These are phyloP conservation scores for Xylaria curta DNA, from an alignment of 495 filamentous ascomycete genomes.

Conservation along the genomic window DNA sequence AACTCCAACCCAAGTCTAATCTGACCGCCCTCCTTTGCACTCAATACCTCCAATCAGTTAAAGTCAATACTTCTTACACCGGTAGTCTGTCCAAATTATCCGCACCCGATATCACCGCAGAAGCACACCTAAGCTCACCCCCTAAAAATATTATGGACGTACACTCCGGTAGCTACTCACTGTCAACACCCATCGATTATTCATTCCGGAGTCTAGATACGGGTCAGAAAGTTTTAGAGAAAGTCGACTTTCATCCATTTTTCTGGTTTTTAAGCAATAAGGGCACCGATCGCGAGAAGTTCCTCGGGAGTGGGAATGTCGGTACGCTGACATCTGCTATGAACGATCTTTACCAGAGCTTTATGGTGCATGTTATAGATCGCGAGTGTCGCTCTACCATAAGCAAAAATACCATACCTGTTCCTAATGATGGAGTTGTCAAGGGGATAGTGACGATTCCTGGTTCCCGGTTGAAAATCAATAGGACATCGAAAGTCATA, in stretches of 20 bases:
- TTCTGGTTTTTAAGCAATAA: background rate
- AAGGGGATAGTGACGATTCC: background rate
- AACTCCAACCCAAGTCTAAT: background rate
- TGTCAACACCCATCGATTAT: background rate
- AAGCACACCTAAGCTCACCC: background rate
- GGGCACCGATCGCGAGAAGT: background rate
- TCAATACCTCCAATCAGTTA: background rate
- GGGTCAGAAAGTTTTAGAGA: background rate
- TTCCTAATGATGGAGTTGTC: background rate
- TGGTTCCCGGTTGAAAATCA: background rate
- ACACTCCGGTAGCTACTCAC: background rate
- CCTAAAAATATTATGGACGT: background rate
- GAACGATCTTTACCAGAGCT: background rate
- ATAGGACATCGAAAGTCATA: background rate
- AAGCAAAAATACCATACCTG: background rate
- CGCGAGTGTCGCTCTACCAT: background rate
- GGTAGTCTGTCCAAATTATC: background rate
- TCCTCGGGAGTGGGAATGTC: background rate
- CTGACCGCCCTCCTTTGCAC: background rate
- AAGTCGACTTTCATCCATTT: background rate
- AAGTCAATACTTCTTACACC: background rate
- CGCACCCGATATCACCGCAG: background rate
- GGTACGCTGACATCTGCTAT: background rate
- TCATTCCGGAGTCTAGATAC: background rate
- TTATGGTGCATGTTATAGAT: background rate